phyloP scores from a whole-genome alignment of 2,329 filamentous ascomycete species.

The Penicillium sp. region DNA sequence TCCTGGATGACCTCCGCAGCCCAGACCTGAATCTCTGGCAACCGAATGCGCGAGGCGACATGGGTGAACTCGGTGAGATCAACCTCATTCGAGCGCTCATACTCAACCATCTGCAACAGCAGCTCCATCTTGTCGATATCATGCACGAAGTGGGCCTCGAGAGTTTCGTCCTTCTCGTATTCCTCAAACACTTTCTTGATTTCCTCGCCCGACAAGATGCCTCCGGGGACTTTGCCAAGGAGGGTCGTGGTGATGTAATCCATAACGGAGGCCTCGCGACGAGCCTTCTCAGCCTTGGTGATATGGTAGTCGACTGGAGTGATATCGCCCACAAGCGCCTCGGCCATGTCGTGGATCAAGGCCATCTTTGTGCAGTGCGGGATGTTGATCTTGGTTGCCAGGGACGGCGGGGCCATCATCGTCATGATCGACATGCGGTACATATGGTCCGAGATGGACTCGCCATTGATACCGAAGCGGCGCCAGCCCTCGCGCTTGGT shows the following conservation, averaged over 20 bases:
- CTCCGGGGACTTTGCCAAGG: slow-evolving; percentile 72
- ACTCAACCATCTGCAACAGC: slow-evolving; percentile 92
- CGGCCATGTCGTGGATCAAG: slow-evolving; percentile 95
- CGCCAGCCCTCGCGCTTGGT: slow-evolving; percentile 96
- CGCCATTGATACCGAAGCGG: slow-evolving; percentile 77
- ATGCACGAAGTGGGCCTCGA: slow-evolving; percentile 86
- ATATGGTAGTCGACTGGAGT: slow-evolving; percentile 81
- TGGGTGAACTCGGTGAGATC: slow-evolving; percentile 85
- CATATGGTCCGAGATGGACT: slow-evolving; percentile 98
- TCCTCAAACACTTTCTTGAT: slow-evolving; percentile 86
- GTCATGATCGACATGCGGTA: slow-evolving; percentile 98
- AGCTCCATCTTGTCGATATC: slow-evolving; percentile 98
- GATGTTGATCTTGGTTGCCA: slow-evolving; percentile 71
- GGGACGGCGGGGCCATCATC: slow-evolving; percentile 78
- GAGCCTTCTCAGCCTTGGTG: slow-evolving; percentile 80
- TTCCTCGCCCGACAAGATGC: slow-evolving; percentile 60
- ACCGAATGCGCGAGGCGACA: slow-evolving; percentile 68
- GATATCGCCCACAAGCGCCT: slow-evolving; percentile 91
- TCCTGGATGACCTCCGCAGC: slow-evolving; percentile 72
- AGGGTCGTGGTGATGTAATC: slow-evolving; percentile 76
- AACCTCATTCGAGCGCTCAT: slow-evolving; percentile 70
- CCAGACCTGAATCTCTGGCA: slow-evolving; percentile 80
- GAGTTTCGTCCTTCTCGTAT: slow-evolving; percentile 83
- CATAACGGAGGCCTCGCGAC: slow-evolving; percentile 86
- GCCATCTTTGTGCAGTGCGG: slow-evolving; percentile 90